Base-by-base conservation (phyloP, 495 filamentous ascomycete genomes). In the Astrocystis sublimbata region DNA sequence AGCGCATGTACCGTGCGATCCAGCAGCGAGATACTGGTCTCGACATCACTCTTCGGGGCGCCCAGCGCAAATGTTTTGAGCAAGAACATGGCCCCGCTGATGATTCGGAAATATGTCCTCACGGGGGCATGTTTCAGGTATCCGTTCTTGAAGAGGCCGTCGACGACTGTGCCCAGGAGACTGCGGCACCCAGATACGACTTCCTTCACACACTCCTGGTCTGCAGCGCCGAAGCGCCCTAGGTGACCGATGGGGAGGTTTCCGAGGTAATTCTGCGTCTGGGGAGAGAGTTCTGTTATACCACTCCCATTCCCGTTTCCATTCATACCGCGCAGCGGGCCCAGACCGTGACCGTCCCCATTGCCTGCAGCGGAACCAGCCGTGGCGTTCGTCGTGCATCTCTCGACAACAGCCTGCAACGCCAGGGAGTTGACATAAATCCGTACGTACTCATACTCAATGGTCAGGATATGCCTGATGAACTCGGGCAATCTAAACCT, bases 381-480 rank as follows among this genome's bases (percentile, higher is more conserved):
- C 23, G 78, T 77, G 30, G 87, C 83, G 65, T 88, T 91, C 40
- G 81, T 89, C 5, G 92, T 93, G 79, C 92, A 97, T 36, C 93
- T 85, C 73, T 97, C 93, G 17, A 97, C 89, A 19, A 98, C 92
- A 5, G 94, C 96, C 78, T 98, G 94, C 12, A 98, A 77, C 3
- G 92, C 91, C 13, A 98, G 81, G 5, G 92, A 96, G 68, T 97
- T 97, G 76, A 96, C 82, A 71, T 97, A 98, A 50, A 97, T 85
- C 74, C 91, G 83, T 17, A 92, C 90, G 66, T 96, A 93, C 63
- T 96, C 89, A 62, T 92, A 92, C 75, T 96, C 94, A 61, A 98
- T 96, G 30, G 87, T 86, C 6, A 98, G 77, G 52, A 98, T 92
- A 66, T 89, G 85, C 38, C 88, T 85, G 73, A 96, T 92, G 61